phyloP scores from a whole-genome alignment of 768 basidiomycete genomes.

The Steccherinum ochraceum region DNA sequence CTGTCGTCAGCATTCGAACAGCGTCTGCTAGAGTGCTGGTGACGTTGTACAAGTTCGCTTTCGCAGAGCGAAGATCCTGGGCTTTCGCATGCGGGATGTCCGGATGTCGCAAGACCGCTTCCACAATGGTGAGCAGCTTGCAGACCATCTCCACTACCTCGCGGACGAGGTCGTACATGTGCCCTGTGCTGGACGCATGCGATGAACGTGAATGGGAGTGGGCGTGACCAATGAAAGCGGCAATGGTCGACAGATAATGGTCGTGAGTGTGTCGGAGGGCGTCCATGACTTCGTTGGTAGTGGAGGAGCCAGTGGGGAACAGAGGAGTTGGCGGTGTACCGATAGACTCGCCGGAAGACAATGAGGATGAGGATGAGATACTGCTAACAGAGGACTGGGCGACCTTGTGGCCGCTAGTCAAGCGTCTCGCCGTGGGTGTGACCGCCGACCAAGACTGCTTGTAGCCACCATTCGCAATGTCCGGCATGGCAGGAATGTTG shows the following conservation, averaged over 20 bases:
- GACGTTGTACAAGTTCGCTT: slow-evolving; percentile 78
- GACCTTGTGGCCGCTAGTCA: slow-evolving; percentile 8
- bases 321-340: slow-evolving; percentile 38
- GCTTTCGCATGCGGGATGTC: slow-evolving; percentile 61
- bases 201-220: slow-evolving; percentile 87
- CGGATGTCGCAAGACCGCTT: slow-evolving; percentile 76
- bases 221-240: slow-evolving; percentile 95
- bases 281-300: slow-evolving; percentile 62
- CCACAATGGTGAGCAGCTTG: slow-evolving; percentile 85
- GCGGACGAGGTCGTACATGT: slow-evolving; percentile 91
- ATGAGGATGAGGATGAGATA: slow-evolving; percentile 57
- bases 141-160: slow-evolving; percentile 93
- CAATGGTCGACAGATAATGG: slow-evolving; percentile 86
- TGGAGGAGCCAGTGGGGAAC: slow-evolving; percentile 72
- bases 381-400: slow-evolving; percentile 55
- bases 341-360: slow-evolving; percentile 55
- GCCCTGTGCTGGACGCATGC: slow-evolving; percentile 90
- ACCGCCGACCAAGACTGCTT: not conserved
- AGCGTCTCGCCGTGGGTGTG: not conserved
- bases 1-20: slow-evolving; percentile 67
- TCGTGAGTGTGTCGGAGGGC: slow-evolving; percentile 83
- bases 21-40: slow-evolving; percentile 85
- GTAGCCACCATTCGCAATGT: not conserved
- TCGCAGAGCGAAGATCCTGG: slow-evolving; percentile 59
- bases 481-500: slow-evolving; percentile 31